Evolutionary conservation across 2,329 filamentous ascomycete species (phyloP).

Genomic region (Talaromyces sp.): DNA sequence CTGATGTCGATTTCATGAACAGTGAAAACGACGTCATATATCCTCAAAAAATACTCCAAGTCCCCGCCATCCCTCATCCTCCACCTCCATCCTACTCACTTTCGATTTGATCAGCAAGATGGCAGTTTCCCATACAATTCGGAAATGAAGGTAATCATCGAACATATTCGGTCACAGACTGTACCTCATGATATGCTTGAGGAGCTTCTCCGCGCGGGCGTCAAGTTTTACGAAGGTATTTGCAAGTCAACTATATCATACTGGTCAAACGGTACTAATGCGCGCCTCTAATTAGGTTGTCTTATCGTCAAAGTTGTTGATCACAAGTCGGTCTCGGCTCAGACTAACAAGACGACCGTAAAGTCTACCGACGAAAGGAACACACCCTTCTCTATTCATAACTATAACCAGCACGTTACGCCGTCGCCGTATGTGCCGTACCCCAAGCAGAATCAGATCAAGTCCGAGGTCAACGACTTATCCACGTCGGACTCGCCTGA

Average conservation of each 20-base stretch:
- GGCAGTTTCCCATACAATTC: slow-evolving; percentile 89
- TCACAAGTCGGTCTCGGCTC: slow-evolving; percentile 65
- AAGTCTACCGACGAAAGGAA: slow-evolving; percentile 59
- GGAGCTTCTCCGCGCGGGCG: slow-evolving; percentile 66
- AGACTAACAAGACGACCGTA: slow-evolving; percentile 54
- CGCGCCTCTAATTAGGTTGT: slow-evolving; percentile 52
- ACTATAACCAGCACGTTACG: slow-evolving; percentile 84
- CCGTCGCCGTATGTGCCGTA: slow-evolving; percentile 82
- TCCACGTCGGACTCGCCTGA: slow-evolving; percentile 25
- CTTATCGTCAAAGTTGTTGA: slow-evolving; percentile 93
- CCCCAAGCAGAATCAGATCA: slow-evolving; percentile 48
- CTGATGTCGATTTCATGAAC: slow-evolving; percentile 13
- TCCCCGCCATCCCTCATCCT: slow-evolving; percentile 77
- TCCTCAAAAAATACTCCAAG: slow-evolving; percentile 74
- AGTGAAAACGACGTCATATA: slow-evolving; percentile 73
- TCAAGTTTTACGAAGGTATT: slow-evolving; percentile 82
- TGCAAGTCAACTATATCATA: background rate
- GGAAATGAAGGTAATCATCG: slow-evolving; percentile 77
- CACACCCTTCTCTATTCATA: slow-evolving; percentile 80
- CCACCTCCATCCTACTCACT: slow-evolving; percentile 80
- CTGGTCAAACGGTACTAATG: slow-evolving; percentile 11
- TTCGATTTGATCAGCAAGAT: slow-evolving; percentile 90
- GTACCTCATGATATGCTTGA: slow-evolving; percentile 86
- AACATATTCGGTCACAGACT: slow-evolving; percentile 72
- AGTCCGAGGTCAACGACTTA: slow-evolving; percentile 26